Base-by-base conservation (phyloP, 495 filamentous ascomycete species). In the Cairneyella variabilis region DNA sequence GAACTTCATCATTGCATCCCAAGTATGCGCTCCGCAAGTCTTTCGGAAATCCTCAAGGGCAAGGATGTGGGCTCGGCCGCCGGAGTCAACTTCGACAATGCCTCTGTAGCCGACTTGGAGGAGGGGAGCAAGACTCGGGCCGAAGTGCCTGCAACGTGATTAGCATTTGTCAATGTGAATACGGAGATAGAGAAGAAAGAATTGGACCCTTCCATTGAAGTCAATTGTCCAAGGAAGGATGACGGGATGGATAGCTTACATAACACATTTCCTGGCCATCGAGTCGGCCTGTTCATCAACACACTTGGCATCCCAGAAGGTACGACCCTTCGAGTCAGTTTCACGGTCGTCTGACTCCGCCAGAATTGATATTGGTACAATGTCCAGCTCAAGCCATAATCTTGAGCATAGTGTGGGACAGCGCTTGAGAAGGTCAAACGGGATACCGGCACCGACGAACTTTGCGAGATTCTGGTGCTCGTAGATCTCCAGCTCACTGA, bases 261-360 rank as follows among this genome's bases (percentile, higher is more conserved):
- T 79, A 38, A 90, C 78, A 63, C 86, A 90, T 72, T 91, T 92
- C 25, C 89, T 77, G 2, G 83, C 85, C 81, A 92, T 88, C 0
- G 88, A 88, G 61, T 95, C 90, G 2, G 90, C 88, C 66, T 92
- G 86, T 62, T 95, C 90, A 56, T 91, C 90, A 11, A 90, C 76
- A 32, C 76, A 67, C 57, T 80, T 82, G 6, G 68, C 64, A 32
- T 79, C 71, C 76, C 77, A 77, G 63, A 74, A 75, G 10, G 63
- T 67, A 39, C 61, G 66, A 14, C 71, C 70, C 54, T 75, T 70
- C 48, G 16, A 32, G 26, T 26, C 52, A 40, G 18, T 34, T 21
- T 58, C 46, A 18, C 37, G 18, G 7, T 36, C 45, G 42, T 71
- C 64, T 46, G 72, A 66, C 26, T 74, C 71, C 25, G 74, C 68